phyloP scores from a whole-genome alignment of 345 rosid genomes.

The Eucalyptus sideroxylon region DNA sequence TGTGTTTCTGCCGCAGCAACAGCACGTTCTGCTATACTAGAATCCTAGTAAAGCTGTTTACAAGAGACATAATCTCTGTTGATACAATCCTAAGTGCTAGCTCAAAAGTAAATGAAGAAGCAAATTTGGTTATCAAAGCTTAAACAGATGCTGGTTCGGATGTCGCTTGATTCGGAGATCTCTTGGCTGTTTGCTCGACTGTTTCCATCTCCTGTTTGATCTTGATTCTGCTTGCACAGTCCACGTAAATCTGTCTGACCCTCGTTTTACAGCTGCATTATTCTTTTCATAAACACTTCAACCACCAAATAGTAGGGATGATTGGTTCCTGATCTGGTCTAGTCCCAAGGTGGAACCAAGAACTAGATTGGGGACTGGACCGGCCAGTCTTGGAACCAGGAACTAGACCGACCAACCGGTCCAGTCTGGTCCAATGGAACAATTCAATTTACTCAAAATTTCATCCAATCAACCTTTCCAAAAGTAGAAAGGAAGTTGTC shows the following conservation, averaged over 20 bases:
- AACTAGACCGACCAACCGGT: too few species aligned
- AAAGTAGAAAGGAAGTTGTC: neutral
- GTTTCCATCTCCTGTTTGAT: neutral
- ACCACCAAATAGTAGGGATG: neutral
- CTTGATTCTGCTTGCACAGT: neutral
- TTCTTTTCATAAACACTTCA: neutral
- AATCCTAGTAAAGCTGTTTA: neutral
- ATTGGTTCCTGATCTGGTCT: accelerated
- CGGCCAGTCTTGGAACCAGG: accelerated
- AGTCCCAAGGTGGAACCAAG: too few species aligned
- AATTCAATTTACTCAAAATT: too few species aligned
- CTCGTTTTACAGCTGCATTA: neutral
- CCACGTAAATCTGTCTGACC: neutral
- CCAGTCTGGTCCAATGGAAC: too few species aligned
- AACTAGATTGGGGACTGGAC: accelerated
- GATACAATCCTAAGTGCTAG: neutral
- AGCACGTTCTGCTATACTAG: neutral
- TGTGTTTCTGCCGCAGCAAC: neutral
- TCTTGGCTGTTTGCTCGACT: neutral
- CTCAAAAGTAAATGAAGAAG: neutral
- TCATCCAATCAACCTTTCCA: too few species aligned
- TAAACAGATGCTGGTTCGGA: neutral
- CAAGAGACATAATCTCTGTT: neutral
- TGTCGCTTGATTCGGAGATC: neutral
- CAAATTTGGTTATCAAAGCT: neutral